Base-by-base conservation (phyloP, 139 green algal species). In the Limnomonas spitsbergensis region DNA sequence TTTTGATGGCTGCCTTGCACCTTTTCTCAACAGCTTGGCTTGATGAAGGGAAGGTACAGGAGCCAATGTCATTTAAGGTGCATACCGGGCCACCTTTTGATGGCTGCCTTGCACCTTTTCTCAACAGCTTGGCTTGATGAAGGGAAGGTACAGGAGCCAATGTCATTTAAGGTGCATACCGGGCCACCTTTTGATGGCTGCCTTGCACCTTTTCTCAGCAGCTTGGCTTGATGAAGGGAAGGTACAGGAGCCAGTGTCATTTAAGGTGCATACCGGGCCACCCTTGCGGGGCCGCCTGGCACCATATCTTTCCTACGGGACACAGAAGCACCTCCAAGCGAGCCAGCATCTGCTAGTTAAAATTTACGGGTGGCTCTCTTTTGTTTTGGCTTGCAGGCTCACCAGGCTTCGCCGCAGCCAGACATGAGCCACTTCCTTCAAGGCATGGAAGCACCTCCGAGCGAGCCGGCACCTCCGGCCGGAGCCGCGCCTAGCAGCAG, bases 321-420 rank as follows among this genome's bases (percentile, higher is more conserved):
- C 42, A 54, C 9, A 54, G 6, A 54, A 54, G 42, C 7, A 9
- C 7, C 42, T 27, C 42, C 42, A 54, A 54, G 42, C 42, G 6
- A 6, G 9, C 7, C 42, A 6, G 9, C 9, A 9, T 9, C 42
- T 54, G 6, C 7, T 54, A 9, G 42, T 9, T 54, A 27, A 9
- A 9, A 27, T 54, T 27, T 54, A 27, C 42, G 42, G 7, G 42
- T 9, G 42, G 42, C 42, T 54, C 7, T 54, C 9, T 6, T 54
- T 54, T 69, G 54, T 69, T 69, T 3, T 69, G 54, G 29, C 9
- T 7, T 67, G 31, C 66, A 84, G 68, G 79, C 40, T 0, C 52
- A 27, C 6, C 34, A 53, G 47, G 78, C 78, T n/a, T 54, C 42
- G 42, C 42, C 6, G 9, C 9, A 6, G 9, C 42, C 42, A 27